A percentile compares a stretch with the other conserved stretches of the same genome.
These are phyloP conservation scores for Hemileccinum rubropunctum DNA, from an alignment of 768 basidiomycete genomes.

Conservation along the genomic window DNA sequence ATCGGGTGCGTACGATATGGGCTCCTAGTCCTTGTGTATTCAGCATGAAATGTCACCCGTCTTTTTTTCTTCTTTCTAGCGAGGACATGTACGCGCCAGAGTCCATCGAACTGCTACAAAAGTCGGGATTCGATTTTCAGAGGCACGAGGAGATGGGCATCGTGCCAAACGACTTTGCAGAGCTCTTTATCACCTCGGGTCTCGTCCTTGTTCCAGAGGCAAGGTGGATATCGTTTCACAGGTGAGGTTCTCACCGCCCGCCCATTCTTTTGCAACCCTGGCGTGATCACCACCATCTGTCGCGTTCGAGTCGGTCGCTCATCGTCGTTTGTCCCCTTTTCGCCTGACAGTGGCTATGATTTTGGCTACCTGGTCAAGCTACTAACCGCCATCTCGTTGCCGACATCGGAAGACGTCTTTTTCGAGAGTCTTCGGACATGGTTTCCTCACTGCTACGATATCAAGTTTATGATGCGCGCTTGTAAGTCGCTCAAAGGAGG, in stretches of 20 bases:
- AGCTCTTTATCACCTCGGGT: constrained; percentile 94
- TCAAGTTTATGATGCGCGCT: constrained; percentile 93
- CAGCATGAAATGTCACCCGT: background rate
- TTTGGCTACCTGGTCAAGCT: constrained; percentile 98
- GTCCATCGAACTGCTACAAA: constrained; percentile 89
- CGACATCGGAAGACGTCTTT: constrained; percentile 85
- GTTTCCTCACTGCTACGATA: constrained; percentile 97
- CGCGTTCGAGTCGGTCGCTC: background rate
- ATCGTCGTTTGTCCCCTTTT: background rate
- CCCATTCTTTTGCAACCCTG: background rate
- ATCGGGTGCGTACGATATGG: constrained; percentile 57
- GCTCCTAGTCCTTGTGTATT: too few relatives aligned
- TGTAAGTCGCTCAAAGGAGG: constrained; percentile 83
- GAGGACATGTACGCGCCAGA: constrained; percentile 99
- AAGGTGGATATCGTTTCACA: constrained; percentile 97
- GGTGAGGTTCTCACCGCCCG: constrained; percentile 48
- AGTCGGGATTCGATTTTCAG: constrained; percentile 94
- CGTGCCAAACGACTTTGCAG: constrained; percentile 90
- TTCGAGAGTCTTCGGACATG: constrained; percentile 84
- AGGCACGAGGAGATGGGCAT: constrained; percentile 93
- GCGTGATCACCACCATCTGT: background rate
- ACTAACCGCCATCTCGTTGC: constrained; percentile 80
- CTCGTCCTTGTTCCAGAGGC: constrained; percentile 85
- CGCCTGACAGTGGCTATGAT: constrained; percentile 80
- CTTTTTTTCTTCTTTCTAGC: constrained; percentile 40